A percentile compares a stretch with the other conserved stretches of the same genome.
These are phyloP conservation scores for Paradendryphiella salina DNA, from an alignment of 2,329 filamentous ascomycete species.

Conservation along the genomic window DNA sequence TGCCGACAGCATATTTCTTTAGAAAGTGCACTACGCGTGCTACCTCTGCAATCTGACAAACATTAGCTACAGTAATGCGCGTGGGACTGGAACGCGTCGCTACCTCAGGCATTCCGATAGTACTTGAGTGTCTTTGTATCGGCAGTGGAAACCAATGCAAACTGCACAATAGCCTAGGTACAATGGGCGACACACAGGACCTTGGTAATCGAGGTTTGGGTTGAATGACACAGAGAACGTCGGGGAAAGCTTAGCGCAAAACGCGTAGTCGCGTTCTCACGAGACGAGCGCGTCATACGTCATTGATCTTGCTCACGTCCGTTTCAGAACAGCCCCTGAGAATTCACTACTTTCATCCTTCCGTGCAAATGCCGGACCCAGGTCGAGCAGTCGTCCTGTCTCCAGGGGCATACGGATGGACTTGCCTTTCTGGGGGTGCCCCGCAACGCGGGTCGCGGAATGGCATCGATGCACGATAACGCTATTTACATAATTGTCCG, in stretches of 20 bases:
- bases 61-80: conserved; percentile 11
- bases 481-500: conserved; percentile 38
- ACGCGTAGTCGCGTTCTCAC: conserved; percentile 36
- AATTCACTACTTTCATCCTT: not conserved
- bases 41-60: conserved; percentile 59
- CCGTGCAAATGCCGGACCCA: not conserved
- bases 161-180: not conserved
- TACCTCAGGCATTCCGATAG: conserved; percentile 46
- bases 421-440: conserved; percentile 28
- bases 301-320: conserved; percentile 17
- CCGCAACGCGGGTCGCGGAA: conserved; percentile 25
- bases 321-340: not conserved
- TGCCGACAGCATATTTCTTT: conserved; percentile 79
- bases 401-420: conserved; percentile 15
- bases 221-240: not conserved
- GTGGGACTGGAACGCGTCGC: conserved; percentile 7
- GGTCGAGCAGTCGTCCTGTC: not conserved
- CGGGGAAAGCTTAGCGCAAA: conserved; percentile 18
- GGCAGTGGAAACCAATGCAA: not conserved
- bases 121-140: not conserved
- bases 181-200: not conserved
- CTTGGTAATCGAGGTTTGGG: conserved; percentile 2
- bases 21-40: conserved; percentile 86
- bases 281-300: conserved; percentile 27
- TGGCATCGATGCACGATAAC: conserved; percentile 28